These are phyloP conservation scores for Apophysomyces elegans DNA, from an alignment of 371 early-diverging fungal genomes.

Conservation along the genomic window DNA sequence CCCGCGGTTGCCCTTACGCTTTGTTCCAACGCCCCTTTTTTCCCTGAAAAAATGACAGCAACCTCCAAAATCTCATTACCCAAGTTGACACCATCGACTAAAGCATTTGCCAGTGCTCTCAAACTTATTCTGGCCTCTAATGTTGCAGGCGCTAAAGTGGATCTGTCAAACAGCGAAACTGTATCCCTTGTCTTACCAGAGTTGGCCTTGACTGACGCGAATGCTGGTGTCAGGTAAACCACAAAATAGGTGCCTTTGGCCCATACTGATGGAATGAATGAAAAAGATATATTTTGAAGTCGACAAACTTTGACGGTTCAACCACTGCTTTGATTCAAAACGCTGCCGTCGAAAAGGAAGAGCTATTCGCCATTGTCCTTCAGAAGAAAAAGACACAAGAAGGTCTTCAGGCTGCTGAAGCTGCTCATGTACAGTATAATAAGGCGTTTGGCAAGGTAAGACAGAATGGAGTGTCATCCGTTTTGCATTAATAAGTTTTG, in stretches of 20 bases:
- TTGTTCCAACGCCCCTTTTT: conserved; percentile 1
- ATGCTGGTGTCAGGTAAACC: conserved; percentile 44
- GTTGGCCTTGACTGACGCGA: conserved; percentile 40
- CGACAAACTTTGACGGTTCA: conserved; percentile 32
- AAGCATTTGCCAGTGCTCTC: conserved; percentile 41
- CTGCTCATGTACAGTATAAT: conserved; percentile 18
- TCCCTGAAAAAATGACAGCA: conserved; percentile 21
- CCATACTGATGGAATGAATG: neutral
- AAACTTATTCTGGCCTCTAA: conserved; percentile 41
- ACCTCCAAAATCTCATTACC: conserved; percentile 37
- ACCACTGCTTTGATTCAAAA: conserved; percentile 27
- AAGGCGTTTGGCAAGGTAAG: conserved; percentile 41
- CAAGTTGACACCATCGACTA: conserved; percentile 41
- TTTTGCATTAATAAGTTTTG: neutral
- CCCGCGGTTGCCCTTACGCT: neutral
- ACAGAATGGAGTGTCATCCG: neutral
- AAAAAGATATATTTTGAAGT: conserved; percentile 35
- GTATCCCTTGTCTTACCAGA: conserved; percentile 28
- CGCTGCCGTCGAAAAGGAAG: conserved; percentile 46
- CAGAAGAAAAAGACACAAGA: conserved; percentile 43
- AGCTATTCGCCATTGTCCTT: conserved; percentile 33
- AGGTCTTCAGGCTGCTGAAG: conserved; percentile 35
- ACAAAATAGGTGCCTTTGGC: neutral
- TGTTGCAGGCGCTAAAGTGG: conserved; percentile 35
- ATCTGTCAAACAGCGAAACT: conserved; percentile 31